Base-by-base conservation (phyloP, 495 filamentous ascomycete species). In the Penicillium subrubescens region DNA sequence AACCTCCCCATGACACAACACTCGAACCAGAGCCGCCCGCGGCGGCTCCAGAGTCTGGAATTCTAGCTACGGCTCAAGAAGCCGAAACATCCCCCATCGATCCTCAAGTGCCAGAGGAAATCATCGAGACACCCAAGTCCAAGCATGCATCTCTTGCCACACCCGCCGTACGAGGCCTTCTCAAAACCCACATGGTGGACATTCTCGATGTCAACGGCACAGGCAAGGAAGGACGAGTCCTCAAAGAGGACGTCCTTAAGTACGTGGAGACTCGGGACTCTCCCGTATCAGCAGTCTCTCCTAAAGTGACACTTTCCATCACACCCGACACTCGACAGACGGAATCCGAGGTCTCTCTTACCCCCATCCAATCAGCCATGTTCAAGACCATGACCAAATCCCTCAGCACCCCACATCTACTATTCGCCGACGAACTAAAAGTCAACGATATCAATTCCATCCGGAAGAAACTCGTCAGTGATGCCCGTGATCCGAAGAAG, bases 311-410 rank as follows among this genome's bases (percentile, higher is more conserved):
- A 55, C 53, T 70, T 43, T 34, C 72, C 17, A 57, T 65, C 14
- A 59, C 67, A 33, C 59, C 67, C 31, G 73, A 71, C 61, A 65
- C 72, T 14, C 75, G 75, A 23, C 90, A 92, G 70, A 79, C 81
- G 35, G 96, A 98, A 69, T 86, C 86, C 3, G 74, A 78, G 1
- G 77, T 87, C 29, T 79, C 85, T 59, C 79, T 99, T 21, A 91
- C 92, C 5, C 87, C 87, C 29, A 90, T 92, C 31, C 95, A 98
- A 79, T 80, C 84, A 21, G 89, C 92, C 71, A 99, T 99, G 96
- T 97, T 97, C 86, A 97, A 95, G 76, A 86, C 87, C n/a, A 99
- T 99, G 96, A 98, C 94, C 23, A 87, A 87, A 46, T 96, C 93
- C 19, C 82, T 99, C 65, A 85, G 69, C 52, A 98, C 94, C 64